phyloP scores from a whole-genome alignment of 2,329 filamentous ascomycete species.

The Didymella segeticola region DNA sequence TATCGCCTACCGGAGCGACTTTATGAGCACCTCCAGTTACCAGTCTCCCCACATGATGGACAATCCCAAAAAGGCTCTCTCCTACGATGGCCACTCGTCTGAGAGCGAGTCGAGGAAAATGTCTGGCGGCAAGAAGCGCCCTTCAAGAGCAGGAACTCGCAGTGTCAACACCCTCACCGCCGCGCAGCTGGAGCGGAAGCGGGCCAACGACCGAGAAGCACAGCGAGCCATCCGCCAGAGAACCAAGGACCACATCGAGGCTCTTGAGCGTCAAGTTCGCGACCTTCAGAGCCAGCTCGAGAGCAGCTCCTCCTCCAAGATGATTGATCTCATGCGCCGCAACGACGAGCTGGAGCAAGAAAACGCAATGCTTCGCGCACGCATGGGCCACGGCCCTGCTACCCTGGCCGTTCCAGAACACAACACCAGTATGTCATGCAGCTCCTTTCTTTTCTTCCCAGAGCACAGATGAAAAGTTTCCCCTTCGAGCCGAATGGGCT shows the following conservation, averaged over 20 bases:
- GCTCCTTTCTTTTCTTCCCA: conserved; percentile 20
- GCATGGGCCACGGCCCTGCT: conserved; percentile 56
- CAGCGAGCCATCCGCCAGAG: conserved; percentile 65
- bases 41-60: conserved; percentile 47
- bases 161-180: conserved; percentile 64
- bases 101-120: conserved; percentile 48
- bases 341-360: conserved; percentile 64
- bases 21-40: conserved; percentile 48
- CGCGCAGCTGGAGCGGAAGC: conserved; percentile 65
- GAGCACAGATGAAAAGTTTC: conserved; percentile 39
- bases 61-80: conserved; percentile 44
- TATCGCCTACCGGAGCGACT: conserved; percentile 48
- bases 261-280: conserved; percentile 61
- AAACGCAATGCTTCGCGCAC: conserved; percentile 59
- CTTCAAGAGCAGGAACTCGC: conserved; percentile 62
- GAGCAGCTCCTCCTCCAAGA: conserved; percentile 52
- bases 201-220: conserved; percentile 66
- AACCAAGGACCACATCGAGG: conserved; percentile 66
- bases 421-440: conserved; percentile 45
- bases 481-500: conserved; percentile 19
- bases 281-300: conserved; percentile 60
- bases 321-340: conserved; percentile 59
- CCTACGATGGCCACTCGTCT: conserved; percentile 49
- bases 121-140: conserved; percentile 54
- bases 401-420: conserved; percentile 46